These are phyloP conservation scores for Medicago truncatula DNA, from an alignment of 306 rosid species.

Conservation along the genomic window MtrunA17r5.0-ANR NC_053043.1:19951001-19951500, in stretches of 20 bases:
- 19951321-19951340: not conserved
- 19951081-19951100: conserved; percentile 67
- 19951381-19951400: too few species aligned
- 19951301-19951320: too few species aligned
- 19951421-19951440: conserved; percentile 59
- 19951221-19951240: conserved; percentile 10
- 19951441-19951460: conserved; percentile 61
- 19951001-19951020: not conserved
- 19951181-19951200: conserved; percentile 73
- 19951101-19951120: conserved; percentile 67
- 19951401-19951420: conserved; percentile 57
- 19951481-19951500: conserved; percentile 70
- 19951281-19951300: too few species aligned
- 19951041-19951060: not conserved
- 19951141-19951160: conserved; percentile 62
- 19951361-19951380: not conserved
- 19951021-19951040: too few species aligned
- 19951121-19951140: conserved; percentile 56
- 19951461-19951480: conserved; percentile 74
- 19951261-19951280: not conserved
- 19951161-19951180: conserved; percentile 65
- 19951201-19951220: conserved; percentile 18
- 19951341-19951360: not conserved
- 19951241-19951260: conserved; percentile 4
- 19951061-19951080: conserved; percentile 56